phyloP scores from a whole-genome alignment of 1,284 basidiomycete genomes.

The Sutorius eximius region DNA sequence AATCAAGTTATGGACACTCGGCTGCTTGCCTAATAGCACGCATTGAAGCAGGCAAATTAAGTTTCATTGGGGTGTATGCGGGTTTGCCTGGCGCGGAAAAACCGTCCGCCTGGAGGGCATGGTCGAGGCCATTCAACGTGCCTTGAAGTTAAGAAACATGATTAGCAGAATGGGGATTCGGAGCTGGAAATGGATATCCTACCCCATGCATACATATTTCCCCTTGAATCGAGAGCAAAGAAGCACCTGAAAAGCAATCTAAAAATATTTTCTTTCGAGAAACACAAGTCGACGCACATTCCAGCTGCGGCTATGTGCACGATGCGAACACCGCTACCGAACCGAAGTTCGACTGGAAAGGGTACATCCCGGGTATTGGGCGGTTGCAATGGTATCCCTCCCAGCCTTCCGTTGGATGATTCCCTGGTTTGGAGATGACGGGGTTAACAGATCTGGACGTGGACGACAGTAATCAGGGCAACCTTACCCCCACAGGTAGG shows the following conservation, averaged over 20 bases:
- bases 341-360: constrained; percentile 58
- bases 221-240: constrained; percentile 74
- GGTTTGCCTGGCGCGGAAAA: constrained; percentile 54
- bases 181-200: constrained; percentile 15
- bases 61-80: constrained; percentile 52
- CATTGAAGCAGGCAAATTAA: constrained; percentile 56
- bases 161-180: constrained; percentile 4
- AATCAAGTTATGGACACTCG: neutral
- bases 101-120: constrained; percentile 49
- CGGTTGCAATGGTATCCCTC: constrained; percentile 43
- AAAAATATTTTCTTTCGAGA: constrained; percentile 7
- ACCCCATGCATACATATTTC: constrained; percentile 85
- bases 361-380: constrained; percentile 47
- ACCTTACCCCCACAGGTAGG: constrained; percentile 81
- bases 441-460: neutral
- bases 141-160: constrained; percentile 47
- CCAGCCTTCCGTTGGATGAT: constrained; percentile 58
- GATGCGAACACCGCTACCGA: constrained; percentile 58
- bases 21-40: constrained; percentile 58
- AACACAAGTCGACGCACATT: constrained; percentile 52
- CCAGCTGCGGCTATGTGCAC: constrained; percentile 78
- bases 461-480: neutral
- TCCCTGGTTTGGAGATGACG: constrained; percentile 45
- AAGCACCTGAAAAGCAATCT: constrained; percentile 60
- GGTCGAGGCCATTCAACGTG: constrained; percentile 53